Evolutionary conservation across 169 alveolate species (phyloP), one percentile per base, ranked within the genome.

Genomic region (Cyclospora cayetanensis): DNA sequence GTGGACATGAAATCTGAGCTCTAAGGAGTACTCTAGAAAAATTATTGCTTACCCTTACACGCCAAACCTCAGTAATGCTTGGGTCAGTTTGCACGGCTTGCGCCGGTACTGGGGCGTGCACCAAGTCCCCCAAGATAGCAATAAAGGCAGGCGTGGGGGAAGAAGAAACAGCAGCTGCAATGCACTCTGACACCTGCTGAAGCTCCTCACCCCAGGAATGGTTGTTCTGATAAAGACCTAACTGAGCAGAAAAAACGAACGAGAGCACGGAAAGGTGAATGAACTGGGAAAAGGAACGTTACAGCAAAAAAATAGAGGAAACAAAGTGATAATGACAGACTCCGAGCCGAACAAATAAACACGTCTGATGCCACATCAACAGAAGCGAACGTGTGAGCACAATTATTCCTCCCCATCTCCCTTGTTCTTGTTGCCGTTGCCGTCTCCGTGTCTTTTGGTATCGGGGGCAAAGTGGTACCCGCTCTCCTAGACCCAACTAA

Each of bases 81-180:
- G 70, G 42, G 25, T 43, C 88, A 0, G 42, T 25, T 66, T 34
- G 15, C 15, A 39, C n/a, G n/a, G n/a, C n/a, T n/a, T n/a, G 70
- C 4, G 88, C 88, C 27, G 88, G 88, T 1, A 77, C 88, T 12
- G 88, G 88, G 20, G 88, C 88, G 50, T 77, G 88, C 88, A 46
- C 72, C 7, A 77, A 70, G n/a, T 77, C 88, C 0, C 88, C 88
- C 50, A 77, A 77, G 18, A 77, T 60, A 15, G 35, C 31, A 12
- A 77, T 46, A 22, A 77, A 77, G 1, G 50, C 88, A 9, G 88
- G 88, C 29, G 25, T 50, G 27, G 72, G 31, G n/a, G 27, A 15
- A 15, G 72, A 15, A 15, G 72, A 9, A 4, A 9, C n/a, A 25
- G 85, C 70, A 29, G 88, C 66, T 11, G 29, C 22, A 4, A 77